These are phyloP conservation scores for Gossypium arboreum DNA, from an alignment of 345 rosid genomes.

Conservation along the genomic window DNA sequence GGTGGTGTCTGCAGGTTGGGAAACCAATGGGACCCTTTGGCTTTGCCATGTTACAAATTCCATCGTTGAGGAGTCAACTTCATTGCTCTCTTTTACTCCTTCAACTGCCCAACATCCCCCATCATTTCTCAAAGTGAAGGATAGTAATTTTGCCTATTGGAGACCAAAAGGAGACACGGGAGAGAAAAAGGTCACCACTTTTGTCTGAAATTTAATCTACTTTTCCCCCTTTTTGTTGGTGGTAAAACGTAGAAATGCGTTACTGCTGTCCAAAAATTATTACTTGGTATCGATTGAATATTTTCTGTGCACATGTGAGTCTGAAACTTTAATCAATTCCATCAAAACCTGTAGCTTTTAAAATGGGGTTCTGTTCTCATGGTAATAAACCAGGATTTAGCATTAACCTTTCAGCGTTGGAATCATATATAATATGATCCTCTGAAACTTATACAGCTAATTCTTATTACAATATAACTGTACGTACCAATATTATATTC, in stretches of 20 bases:
- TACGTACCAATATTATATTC: too few relatives aligned
- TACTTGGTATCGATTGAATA: not conserved
- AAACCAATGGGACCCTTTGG: conserved; percentile 57
- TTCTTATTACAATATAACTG: too few relatives aligned
- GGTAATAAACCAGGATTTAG: not conserved
- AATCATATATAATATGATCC: not conserved
- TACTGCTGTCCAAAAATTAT: not conserved
- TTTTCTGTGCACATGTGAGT: conserved; percentile 60
- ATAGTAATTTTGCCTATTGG: conserved; percentile 18
- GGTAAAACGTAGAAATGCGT: not conserved
- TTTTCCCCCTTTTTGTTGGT: not conserved
- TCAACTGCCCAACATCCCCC: conserved; percentile 37
- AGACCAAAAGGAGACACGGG: conserved; percentile 40
- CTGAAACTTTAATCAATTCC: conserved; percentile 11
- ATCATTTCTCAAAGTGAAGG: conserved; percentile 24
- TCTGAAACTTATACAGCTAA: not conserved
- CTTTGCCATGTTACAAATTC: conserved; percentile 27
- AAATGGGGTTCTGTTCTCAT: not conserved
- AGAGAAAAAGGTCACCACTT: conserved; percentile 18
- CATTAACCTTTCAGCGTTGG: conserved; percentile 13
- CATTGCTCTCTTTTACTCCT: conserved; percentile 41
- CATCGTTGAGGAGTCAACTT: conserved; percentile 63
- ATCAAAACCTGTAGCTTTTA: not conserved
- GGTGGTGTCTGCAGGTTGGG: conserved; percentile 46
- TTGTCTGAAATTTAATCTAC: not conserved